phyloP scores from a whole-genome alignment of 345 rosid genomes.

The Eutrema japonicum region DNA sequence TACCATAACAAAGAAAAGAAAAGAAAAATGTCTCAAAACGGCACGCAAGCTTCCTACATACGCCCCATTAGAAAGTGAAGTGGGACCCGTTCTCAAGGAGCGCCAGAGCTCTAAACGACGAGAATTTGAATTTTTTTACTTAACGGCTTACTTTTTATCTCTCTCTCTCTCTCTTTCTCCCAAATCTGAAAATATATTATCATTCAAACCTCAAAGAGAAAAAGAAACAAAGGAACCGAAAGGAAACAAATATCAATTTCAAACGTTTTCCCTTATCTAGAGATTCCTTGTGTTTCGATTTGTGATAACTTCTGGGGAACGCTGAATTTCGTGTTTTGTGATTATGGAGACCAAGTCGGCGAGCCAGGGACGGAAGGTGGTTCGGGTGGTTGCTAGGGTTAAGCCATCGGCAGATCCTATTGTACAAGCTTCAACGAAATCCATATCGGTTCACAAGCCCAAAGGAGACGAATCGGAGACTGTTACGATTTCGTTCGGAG shows the following conservation, averaged over 20 bases:
- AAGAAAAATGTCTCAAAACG: not conserved
- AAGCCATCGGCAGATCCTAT: slow-evolving; percentile 46
- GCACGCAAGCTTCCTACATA: slow-evolving; percentile 27
- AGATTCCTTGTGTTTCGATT: slow-evolving; percentile 6
- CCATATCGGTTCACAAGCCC: slow-evolving; percentile 54
- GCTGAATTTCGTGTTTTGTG: not conserved
- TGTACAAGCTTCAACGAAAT: slow-evolving; percentile 24
- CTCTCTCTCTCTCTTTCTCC: slow-evolving; percentile 1
- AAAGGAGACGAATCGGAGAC: slow-evolving; percentile 49
- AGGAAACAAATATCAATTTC: slow-evolving; percentile 24
- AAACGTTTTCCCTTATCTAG: slow-evolving; percentile 12
- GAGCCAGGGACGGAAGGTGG: slow-evolving; percentile 26
- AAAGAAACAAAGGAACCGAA: not conserved
- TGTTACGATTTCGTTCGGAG: slow-evolving; percentile 57
- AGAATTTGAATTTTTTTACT: not conserved
- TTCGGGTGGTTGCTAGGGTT: slow-evolving; percentile 71
- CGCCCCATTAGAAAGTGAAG: slow-evolving; percentile 12
- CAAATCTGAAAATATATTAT: not conserved
- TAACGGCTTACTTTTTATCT: slow-evolving; percentile 23
- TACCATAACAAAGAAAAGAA: no score
- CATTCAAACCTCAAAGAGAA: not conserved
- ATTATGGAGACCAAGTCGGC: slow-evolving; percentile 31
- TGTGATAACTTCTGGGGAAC: not conserved
- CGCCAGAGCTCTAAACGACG: slow-evolving; percentile 9
- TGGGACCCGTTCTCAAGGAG: slow-evolving; percentile 30